phyloP scores from a whole-genome alignment of 768 basidiomycete genomes.

The Tricholoma saponaceum region DNA sequence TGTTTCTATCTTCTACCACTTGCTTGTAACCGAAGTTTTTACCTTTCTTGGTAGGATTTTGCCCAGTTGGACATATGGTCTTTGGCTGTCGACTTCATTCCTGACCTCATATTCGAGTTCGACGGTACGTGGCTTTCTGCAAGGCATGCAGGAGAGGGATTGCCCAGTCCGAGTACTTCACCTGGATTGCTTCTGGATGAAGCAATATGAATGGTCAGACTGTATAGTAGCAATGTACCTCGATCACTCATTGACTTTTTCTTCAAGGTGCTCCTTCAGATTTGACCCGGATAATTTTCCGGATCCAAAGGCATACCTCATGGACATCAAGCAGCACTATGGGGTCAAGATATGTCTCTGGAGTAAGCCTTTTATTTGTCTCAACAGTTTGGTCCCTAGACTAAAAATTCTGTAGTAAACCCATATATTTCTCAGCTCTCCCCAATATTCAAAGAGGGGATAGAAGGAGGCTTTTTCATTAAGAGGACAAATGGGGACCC shows the following conservation, averaged over 20 bases:
- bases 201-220: slow-evolving; percentile 59
- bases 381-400: background rate
- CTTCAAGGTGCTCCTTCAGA: slow-evolving; percentile 69
- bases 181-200: slow-evolving; percentile 77
- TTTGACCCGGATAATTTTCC: slow-evolving; percentile 78
- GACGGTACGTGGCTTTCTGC: slow-evolving; percentile 66
- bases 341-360: slow-evolving; percentile 72
- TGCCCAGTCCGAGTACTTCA: slow-evolving; percentile 71
- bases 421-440: slow-evolving; percentile 70
- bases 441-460: slow-evolving; percentile 66
- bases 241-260: slow-evolving; percentile 18
- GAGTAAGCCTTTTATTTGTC: slow-evolving; percentile 40
- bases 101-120: slow-evolving; percentile 63
- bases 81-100: slow-evolving; percentile 79
- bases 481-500: slow-evolving; percentile 61
- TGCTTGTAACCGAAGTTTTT: background rate
- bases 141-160: slow-evolving; percentile 63
- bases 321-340: slow-evolving; percentile 56
- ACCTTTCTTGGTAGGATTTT: slow-evolving; percentile 43
- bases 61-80: slow-evolving; percentile 72
- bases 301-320: slow-evolving; percentile 59
- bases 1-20: slow-evolving; percentile 17
- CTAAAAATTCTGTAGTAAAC: slow-evolving; percentile 43
- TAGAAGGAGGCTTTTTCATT: slow-evolving; percentile 65
- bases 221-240: background rate